A percentile compares a stretch with the other conserved stretches of the same genome.
Evolutionary conservation across 1,284 basidiomycete species (phyloP).

Genomic region (Peniophora sp.): DNA sequence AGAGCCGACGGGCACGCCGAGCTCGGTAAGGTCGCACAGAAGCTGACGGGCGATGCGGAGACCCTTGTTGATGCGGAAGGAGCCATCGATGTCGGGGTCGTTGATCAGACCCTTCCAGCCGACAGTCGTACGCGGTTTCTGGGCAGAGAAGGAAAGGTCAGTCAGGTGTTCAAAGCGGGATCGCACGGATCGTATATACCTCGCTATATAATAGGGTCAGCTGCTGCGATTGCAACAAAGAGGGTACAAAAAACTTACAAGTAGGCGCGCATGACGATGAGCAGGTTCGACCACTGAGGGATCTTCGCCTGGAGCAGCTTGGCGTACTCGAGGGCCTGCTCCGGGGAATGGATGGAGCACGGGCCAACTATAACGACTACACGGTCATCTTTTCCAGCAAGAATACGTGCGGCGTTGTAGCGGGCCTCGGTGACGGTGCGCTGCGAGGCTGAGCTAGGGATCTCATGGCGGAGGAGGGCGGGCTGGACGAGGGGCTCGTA

Average conservation of each 20-base stretch:
- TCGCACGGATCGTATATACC: too few species aligned
- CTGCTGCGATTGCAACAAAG: slow-evolving; percentile 7
- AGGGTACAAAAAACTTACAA: slow-evolving; percentile 50
- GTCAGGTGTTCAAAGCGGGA: too few species aligned
- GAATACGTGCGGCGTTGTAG: slow-evolving; percentile 67
- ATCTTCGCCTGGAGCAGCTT: slow-evolving; percentile 65
- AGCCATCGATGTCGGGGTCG: slow-evolving; percentile 89
- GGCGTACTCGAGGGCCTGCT: slow-evolving; percentile 90
- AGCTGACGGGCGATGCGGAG: slow-evolving; percentile 82
- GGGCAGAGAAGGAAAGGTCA: slow-evolving; percentile 7
- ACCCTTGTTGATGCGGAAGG: slow-evolving; percentile 97
- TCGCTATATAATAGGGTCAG: slow-evolving; percentile 29
- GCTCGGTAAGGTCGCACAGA: slow-evolving; percentile 81
- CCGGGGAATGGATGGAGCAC: slow-evolving; percentile 90
- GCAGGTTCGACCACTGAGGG: slow-evolving; percentile 66
- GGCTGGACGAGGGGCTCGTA: slow-evolving; percentile 94
- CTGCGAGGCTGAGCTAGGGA: slow-evolving; percentile 55
- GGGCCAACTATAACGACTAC: slow-evolving; percentile 90
- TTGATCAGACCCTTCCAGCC: slow-evolving; percentile 88
- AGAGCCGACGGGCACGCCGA: slow-evolving; percentile 89
- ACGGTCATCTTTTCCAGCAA: slow-evolving; percentile 80
- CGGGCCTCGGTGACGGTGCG: slow-evolving; percentile 77
- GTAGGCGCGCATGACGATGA: slow-evolving; percentile 95
- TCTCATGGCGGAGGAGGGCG: slow-evolving; percentile 80
- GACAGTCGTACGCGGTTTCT: slow-evolving; percentile 86